Conservation (phyloP, 2,329 filamentous ascomycete species). For the Trichoderma lentiforme region DNA sequence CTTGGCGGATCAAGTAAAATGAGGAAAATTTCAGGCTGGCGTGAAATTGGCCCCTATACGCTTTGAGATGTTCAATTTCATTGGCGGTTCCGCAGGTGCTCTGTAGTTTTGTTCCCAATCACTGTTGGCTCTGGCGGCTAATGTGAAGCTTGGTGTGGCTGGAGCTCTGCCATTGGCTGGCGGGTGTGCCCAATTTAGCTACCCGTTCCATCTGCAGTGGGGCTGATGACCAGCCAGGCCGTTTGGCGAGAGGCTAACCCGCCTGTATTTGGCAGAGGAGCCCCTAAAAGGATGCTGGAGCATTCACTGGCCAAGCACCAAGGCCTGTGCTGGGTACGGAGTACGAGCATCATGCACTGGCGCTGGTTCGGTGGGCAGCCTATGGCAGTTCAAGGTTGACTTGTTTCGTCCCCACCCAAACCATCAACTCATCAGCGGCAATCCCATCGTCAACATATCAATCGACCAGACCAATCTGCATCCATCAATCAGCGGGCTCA, state of each 20-base stretch:
- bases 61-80: neutral
- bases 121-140: conserved; percentile 17
- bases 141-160: conserved; percentile 15
- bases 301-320: neutral
- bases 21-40: neutral
- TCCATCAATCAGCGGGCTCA: conserved; percentile 1
- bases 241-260: conserved; percentile 1
- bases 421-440: conserved; percentile 17
- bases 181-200: conserved; percentile 9
- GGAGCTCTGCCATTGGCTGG: conserved; percentile 12
- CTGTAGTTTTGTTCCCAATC: neutral
- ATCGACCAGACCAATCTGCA: conserved; percentile 9
- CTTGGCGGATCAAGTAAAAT: neutral
- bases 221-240: neutral
- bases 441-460: neutral
- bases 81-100: conserved; percentile 1
- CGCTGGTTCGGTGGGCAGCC: neutral
- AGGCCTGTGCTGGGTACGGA: neutral
- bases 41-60: neutral
- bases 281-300: conserved; percentile 9
- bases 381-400: neutral
- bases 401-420: conserved; percentile 7
- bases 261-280: neutral
- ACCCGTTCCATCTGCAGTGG: conserved; percentile 14
- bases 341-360: neutral